Evolutionary conservation across 2,329 filamentous ascomycete genomes (phyloP).

Genomic region (Furcasterigmium sp.): DNA sequence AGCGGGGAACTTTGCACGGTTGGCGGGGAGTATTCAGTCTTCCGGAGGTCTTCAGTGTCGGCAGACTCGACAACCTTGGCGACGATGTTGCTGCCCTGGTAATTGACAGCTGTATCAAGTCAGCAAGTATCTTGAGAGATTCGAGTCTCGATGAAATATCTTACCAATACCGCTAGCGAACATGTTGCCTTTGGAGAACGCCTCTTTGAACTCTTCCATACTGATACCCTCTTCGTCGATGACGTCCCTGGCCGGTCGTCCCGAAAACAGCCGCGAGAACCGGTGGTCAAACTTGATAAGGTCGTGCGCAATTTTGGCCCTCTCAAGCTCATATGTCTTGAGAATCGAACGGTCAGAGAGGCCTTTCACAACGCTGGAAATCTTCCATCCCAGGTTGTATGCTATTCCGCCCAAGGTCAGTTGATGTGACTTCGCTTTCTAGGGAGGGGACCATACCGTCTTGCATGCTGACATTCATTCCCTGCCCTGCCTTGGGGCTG

Average conservation of each 20-base stretch:
- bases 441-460: constrained; percentile 30
- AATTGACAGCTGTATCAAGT: constrained; percentile 42
- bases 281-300: constrained; percentile 56
- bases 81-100: constrained; percentile 49
- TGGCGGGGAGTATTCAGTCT: constrained; percentile 15
- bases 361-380: constrained; percentile 40
- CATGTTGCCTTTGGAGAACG: constrained; percentile 53
- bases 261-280: constrained; percentile 52
- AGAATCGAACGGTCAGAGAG: constrained; percentile 36
- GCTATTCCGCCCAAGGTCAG: constrained; percentile 9
- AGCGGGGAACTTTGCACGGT: constrained; percentile 26
- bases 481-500: constrained; percentile 59
- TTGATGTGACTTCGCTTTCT: too few species aligned
- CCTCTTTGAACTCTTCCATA: constrained; percentile 58
- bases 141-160: constrained; percentile 12
- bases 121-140: constrained; percentile 11
- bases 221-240: constrained; percentile 56
- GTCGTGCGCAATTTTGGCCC: constrained; percentile 53
- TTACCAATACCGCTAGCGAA: constrained; percentile 44
- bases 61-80: constrained; percentile 41
- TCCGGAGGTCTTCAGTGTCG: constrained; percentile 41
- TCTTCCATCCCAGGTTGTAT: constrained; percentile 54
- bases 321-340: constrained; percentile 44
- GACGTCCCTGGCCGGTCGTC: constrained; percentile 51
- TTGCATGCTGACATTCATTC: constrained; percentile 70